phyloP scores from a whole-genome alignment of 805 yeast genomes.

The Yamadazyma endophytica region DNA sequence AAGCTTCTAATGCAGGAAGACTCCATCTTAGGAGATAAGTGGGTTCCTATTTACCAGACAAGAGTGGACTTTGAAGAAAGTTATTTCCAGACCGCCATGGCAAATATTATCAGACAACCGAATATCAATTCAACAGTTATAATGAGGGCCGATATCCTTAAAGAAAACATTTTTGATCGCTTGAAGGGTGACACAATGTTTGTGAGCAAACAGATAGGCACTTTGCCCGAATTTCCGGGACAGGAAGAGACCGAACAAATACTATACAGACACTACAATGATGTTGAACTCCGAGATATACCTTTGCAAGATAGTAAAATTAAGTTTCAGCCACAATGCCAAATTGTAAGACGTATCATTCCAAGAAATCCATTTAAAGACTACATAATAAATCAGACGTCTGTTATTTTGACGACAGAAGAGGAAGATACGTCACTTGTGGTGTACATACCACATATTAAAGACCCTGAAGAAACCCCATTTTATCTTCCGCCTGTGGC shows the following conservation, averaged over 20 bases:
- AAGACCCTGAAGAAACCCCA: conserved; percentile 59
- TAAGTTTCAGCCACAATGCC: conserved; percentile 32
- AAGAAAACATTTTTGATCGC: conserved; percentile 43
- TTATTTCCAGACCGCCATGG: conserved; percentile 75
- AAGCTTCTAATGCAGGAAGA: conserved; percentile 12
- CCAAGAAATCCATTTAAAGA: conserved; percentile 91
- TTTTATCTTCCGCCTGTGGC: conserved; percentile 85
- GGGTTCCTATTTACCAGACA: conserved; percentile 58
- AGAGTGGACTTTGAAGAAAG: conserved; percentile 44
- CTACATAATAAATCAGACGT: conserved; percentile 78
- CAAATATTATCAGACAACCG: conserved; percentile 75
- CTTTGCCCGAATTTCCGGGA: conserved; percentile 31
- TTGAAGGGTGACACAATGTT: conserved; percentile 26
- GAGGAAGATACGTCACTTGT: conserved; percentile 46
- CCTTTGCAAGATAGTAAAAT: conserved; percentile 20
- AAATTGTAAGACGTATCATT: conserved; percentile 77
- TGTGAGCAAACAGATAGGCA: conserved; percentile 20
- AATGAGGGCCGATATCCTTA: conserved; percentile 77
- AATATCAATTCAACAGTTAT: conserved; percentile 90
- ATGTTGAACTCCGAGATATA: conserved; percentile 25
- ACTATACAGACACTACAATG: conserved; percentile 31
- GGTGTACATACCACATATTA: conserved; percentile 75
- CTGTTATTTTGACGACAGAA: conserved; percentile 41
- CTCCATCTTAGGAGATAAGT: conserved; percentile 52
- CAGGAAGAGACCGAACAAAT: conserved; percentile 16